Conservation (phyloP, 345 rosid genomes). For the Corymbia maculata region DNA sequence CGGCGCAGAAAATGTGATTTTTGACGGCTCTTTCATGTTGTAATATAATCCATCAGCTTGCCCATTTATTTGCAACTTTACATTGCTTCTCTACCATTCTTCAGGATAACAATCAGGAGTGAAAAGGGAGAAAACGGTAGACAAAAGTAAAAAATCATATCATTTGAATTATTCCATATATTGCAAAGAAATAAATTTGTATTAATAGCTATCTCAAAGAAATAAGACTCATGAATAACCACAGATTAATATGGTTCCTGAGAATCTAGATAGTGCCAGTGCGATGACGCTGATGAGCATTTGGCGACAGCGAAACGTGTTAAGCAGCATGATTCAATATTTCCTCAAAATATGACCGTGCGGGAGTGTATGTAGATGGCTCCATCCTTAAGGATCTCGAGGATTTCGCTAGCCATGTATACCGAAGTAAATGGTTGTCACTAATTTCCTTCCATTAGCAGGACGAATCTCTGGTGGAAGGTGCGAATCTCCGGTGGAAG, state of each 20-base stretch:
- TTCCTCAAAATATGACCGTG: conserved; percentile 65
- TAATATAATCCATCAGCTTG: neutral
- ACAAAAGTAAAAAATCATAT: neutral
- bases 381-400: conserved; percentile 82
- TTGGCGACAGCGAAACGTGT: neutral
- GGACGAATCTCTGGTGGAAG: neutral
- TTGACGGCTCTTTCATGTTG: neutral
- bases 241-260: neutral
- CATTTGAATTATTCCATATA: neutral
- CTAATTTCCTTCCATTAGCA: neutral
- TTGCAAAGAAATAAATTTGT: neutral
- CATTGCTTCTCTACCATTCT: neutral
- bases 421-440: neutral
- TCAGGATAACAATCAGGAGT: neutral
- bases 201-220: neutral
- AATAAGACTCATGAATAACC: neutral
- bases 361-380: conserved; percentile 48
- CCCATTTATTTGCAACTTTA: neutral
- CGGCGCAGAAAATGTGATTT: neutral
- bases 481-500: neutral
- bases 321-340: conserved; percentile 94
- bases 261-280: neutral
- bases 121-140: neutral
- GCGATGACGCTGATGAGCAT: neutral
- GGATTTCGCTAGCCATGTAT: conserved; percentile 89